Evolutionary conservation across 805 yeast genomes (phyloP), one percentile per base, ranked within the genome.

Genomic region (Monosporozyma servazzii): DNA sequence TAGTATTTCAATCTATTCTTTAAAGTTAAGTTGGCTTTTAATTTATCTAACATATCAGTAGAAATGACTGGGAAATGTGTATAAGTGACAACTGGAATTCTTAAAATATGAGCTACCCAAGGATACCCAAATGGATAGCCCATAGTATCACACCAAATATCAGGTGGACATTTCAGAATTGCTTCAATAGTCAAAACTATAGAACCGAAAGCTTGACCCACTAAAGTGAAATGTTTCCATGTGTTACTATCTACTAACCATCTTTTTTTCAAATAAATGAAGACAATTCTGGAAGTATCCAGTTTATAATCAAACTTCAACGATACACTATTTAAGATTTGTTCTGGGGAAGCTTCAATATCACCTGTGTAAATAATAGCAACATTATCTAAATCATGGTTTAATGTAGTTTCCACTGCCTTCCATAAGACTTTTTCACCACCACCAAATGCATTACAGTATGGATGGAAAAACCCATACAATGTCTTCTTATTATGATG

Each of bases 391-490:
- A 70, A 68, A 54, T 75, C 73, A 21, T 72, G 68, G 9, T 66
- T 56, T 53, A 90, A 71, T 0, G 96, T 86, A 31, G 83, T 75
- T 57, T 79, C 76, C 6, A 91, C 87, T 0, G 96, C 96, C 51
- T 87, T 89, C 99, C 99, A 93, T 41, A 93, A 72, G 0, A 93
- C 99, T 51, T 91, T 79, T 65, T 93, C 99, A 23, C 99, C 99
- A 30, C 99, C 99, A 18, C 99, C 99, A 45, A 95, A 96, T 40
- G 96, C 95, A 64, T 86, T 87, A 56, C 96, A 89, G 60, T 84
- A 86, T 0, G 99, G 99, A 69, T 93, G 99, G 72, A 93, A 89
- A 62, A 86, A 90, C 5, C 98, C 99, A 64, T 73, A 84, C 10
- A 88, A 66, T 9, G 74, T 57, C 25, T 58, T 59, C 10, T 54